Conservation (phyloP, 116 monocot species). For the Phalaenopsis hybrid region DNA sequence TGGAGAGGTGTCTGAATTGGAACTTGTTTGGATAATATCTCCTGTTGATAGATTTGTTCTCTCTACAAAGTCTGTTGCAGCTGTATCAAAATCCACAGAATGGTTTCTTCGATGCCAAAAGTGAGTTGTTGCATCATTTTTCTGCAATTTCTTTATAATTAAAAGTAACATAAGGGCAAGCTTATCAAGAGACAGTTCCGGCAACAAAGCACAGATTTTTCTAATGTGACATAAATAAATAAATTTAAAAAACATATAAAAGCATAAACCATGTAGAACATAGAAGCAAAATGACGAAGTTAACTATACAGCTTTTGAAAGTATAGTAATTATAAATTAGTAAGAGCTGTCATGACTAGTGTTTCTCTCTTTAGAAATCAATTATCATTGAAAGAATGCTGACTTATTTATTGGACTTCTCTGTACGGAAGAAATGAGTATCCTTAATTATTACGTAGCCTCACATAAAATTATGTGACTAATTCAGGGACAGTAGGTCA, state of each 20-base stretch:
- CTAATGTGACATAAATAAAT: neutral
- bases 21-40: constrained; percentile 23
- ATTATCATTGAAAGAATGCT: no score
- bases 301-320: neutral
- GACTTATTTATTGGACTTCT: no score
- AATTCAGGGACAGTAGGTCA: no score
- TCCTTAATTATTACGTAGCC: no score
- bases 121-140: constrained; percentile 13
- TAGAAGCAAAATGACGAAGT: neutral
- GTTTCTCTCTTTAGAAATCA: no score
- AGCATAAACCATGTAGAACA: neutral
- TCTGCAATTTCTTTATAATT: constrained; percentile 26
- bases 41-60: constrained; percentile 13
- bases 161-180: neutral
- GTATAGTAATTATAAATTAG: neutral
- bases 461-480: no score
- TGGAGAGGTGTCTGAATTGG: constrained; percentile 34
- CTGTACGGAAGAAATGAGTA: no score
- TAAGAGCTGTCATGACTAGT: no score
- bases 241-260: neutral
- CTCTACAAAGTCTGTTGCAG: constrained; percentile 18
- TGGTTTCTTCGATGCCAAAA: constrained; percentile 35
- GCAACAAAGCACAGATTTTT: neutral
- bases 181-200: neutral
- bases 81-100: constrained; percentile 34